These are phyloP conservation scores for Dactylellina cionopaga DNA, from an alignment of 2,329 filamentous ascomycete species.

Conservation along the genomic window DNA sequence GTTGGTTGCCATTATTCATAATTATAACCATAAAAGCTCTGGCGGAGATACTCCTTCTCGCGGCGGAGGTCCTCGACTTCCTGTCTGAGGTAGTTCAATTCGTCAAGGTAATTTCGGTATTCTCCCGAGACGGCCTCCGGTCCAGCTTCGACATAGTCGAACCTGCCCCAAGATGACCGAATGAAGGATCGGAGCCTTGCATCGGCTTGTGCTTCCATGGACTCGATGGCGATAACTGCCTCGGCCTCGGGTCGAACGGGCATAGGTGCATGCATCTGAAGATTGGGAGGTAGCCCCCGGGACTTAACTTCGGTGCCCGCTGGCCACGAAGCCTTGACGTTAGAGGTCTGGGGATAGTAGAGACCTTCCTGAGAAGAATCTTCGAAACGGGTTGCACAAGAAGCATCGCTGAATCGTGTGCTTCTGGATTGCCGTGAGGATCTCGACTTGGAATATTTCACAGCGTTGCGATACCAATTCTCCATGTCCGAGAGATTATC, in stretches of 20 bases:
- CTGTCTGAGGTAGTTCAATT: conserved; percentile 26
- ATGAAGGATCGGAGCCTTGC: conserved; percentile 27
- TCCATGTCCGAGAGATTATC: conserved; percentile 35
- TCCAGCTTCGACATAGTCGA: conserved; percentile 15
- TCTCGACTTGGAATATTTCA: conserved; percentile 27
- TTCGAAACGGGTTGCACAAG: conserved; percentile 24
- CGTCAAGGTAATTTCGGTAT: conserved; percentile 28
- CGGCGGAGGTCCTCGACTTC: conserved; percentile 28
- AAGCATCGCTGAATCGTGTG: conserved; percentile 37
- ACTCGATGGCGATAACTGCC: conserved; percentile 28
- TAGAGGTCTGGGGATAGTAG: conserved; percentile 4
- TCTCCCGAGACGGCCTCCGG: conserved; percentile 11
- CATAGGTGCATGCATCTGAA: conserved; percentile 35
- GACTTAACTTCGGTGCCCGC: not conserved
- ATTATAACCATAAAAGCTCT: not conserved
- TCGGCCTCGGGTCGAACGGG: conserved; percentile 32
- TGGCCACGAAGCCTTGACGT: conserved; percentile 1
- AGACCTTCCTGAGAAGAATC: conserved; percentile 15
- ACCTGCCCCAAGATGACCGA: conserved; percentile 27
- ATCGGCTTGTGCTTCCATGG: conserved; percentile 39
- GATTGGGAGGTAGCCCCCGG: conserved; percentile 19
- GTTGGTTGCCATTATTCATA: not conserved
- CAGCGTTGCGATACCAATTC: conserved; percentile 35
- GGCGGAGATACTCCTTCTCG: conserved; percentile 25
- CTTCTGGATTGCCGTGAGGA: conserved; percentile 30